Evolutionary conservation across 2,329 filamentous ascomycete species (phyloP).

Genomic region (Cordyceps cateniannulata): DNA sequence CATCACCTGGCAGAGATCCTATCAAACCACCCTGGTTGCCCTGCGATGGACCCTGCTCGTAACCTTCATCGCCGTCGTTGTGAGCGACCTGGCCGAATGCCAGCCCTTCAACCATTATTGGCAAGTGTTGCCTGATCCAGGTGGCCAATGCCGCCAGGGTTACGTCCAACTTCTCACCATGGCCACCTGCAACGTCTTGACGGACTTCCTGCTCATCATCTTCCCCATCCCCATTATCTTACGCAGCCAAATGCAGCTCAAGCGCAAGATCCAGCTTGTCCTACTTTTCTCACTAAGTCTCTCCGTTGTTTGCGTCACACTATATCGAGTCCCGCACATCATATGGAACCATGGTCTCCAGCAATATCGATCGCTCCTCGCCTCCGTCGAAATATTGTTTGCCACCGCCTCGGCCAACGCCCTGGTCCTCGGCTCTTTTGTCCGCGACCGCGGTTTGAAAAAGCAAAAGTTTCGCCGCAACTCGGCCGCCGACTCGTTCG

Average conservation of each 20-base stretch:
- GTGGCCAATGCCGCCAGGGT: slow-evolving; percentile 76
- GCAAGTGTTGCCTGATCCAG: slow-evolving; percentile 81
- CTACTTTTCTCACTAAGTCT: slow-evolving; percentile 80
- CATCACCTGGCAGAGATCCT: slow-evolving; percentile 72
- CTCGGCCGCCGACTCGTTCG: slow-evolving; percentile 58
- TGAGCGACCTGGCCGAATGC: slow-evolving; percentile 80
- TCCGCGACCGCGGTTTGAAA: slow-evolving; percentile 84
- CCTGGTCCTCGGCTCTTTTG: slow-evolving; percentile 84
- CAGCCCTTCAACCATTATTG: slow-evolving; percentile 68
- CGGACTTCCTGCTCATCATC: slow-evolving; percentile 77
- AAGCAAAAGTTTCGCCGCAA: slow-evolving; percentile 73
- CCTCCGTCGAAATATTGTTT: slow-evolving; percentile 84
- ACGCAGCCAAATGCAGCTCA: slow-evolving; percentile 65
- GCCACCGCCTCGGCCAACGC: slow-evolving; percentile 83
- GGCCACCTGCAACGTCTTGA: slow-evolving; percentile 82
- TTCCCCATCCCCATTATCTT: slow-evolving; percentile 89
- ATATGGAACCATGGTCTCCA: slow-evolving; percentile 66
- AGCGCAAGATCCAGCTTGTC: slow-evolving; percentile 73
- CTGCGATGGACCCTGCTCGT: slow-evolving; percentile 68
- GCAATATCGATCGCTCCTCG: slow-evolving; percentile 80
- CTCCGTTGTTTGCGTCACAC: slow-evolving; percentile 69
- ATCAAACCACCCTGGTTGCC: slow-evolving; percentile 61
- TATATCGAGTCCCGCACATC: slow-evolving; percentile 75
- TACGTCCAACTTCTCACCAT: slow-evolving; percentile 84
- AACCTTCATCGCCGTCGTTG: slow-evolving; percentile 76